Base-by-base conservation (phyloP, 768 basidiomycete species). In the Clitopilus hobsonii region DNA sequence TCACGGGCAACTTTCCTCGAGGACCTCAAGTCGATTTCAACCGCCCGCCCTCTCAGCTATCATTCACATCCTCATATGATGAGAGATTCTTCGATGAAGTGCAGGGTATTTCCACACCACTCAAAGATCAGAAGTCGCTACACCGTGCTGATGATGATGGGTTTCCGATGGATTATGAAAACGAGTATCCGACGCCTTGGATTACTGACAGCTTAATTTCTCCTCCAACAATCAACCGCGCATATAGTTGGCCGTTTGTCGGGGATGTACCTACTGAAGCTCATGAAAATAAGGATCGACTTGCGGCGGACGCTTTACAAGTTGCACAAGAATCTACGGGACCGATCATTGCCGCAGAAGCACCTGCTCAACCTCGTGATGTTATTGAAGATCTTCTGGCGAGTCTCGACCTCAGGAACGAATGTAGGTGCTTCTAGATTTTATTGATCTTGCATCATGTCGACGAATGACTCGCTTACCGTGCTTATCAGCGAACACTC, bases 151-250 rank as follows among this genome's bases (percentile, higher is more conserved):
- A 45, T 7, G 28, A 23, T 22, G 29, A 36, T 6, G 52, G 16
- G 32, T 30, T 24, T 20, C 24, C 16, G 24, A 18, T 23, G 32
- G 47, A 38, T 20, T 18, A 4, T 2, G 38, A 28, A 5, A 22
- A 57, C n/a, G 20, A 36, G n/a, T n/a, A 14, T 25, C 30, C 13
- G 47, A 26, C 53, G 60, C 67, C 22, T 11, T 77, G 75, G 75
- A 60, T 70, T 48, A 73, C 70, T 16, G 75, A 77, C 54, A 77
- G 74, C 55, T 59, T 77, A 18, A 74, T 77, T 36, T 77, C 75
- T n/a, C 66, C 72, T 3, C 75, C 75, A n/a, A 72, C 69, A 3
- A 56, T 57, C 14, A 69, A 48, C 51, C 18, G 55, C 55, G 57
- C 58, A 63, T 59, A 58, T 57, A 57, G 16, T 29, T 56, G n/a